Conservation (phyloP, 768 basidiomycete species). For the Thelephora ganbajun region DNA sequence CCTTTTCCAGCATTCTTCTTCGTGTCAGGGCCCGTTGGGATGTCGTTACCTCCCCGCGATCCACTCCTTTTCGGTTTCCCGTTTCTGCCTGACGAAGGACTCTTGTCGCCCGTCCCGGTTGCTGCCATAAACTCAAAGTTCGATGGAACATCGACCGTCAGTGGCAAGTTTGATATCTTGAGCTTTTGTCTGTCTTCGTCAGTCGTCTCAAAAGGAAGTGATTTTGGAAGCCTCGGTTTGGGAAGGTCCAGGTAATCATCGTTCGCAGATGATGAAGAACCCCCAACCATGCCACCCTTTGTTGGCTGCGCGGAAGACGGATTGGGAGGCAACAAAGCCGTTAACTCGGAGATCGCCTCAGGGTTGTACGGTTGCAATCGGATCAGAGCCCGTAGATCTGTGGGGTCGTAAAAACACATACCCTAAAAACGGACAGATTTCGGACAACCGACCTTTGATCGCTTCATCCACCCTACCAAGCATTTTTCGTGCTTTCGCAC, state of each 20-base stretch:
- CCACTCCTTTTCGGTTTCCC: slow-evolving; percentile 8
- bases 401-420: neutral
- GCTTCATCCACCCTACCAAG: slow-evolving; percentile 42
- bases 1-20: slow-evolving; percentile 17
- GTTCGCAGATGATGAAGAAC: slow-evolving; percentile 8
- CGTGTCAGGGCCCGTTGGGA: neutral
- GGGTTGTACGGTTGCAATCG: slow-evolving; percentile 48
- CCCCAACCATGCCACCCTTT: slow-evolving; percentile 4
- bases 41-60: slow-evolving; percentile 4
- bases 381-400: slow-evolving; percentile 50
- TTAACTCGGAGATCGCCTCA: slow-evolving; percentile 47
- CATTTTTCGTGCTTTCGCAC: slow-evolving; percentile 55
- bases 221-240: slow-evolving; percentile 28
- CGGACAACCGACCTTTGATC: slow-evolving; percentile 30
- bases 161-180: slow-evolving; percentile 34
- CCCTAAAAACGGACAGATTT: neutral
- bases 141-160: slow-evolving; percentile 23
- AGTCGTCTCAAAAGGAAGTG: slow-evolving; percentile 38
- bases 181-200: slow-evolving; percentile 37
- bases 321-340: slow-evolving; percentile 20
- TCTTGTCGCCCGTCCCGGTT: neutral
- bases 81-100: neutral
- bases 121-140: slow-evolving; percentile 4
- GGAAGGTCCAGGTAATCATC: slow-evolving; percentile 20
- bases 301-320: slow-evolving; percentile 4